A percentile compares a stretch with the other conserved stretches of the same genome.
Conservation (phyloP, 257 asterid species). For the Nyctanthes arbortristis region DNA sequence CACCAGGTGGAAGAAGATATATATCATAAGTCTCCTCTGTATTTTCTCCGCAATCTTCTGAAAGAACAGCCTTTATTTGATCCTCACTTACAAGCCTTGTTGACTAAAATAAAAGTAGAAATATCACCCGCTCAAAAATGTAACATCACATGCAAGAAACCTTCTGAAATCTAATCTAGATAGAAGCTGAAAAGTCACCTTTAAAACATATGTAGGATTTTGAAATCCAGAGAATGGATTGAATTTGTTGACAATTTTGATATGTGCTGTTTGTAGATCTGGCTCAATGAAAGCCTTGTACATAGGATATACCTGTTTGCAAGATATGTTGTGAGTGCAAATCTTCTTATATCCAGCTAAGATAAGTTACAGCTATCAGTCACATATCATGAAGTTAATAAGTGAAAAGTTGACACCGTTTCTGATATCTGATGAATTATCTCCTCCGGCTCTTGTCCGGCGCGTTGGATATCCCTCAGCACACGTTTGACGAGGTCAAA, state of each 20-base stretch:
- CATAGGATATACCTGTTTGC: constrained; percentile 92
- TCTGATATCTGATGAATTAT: constrained; percentile 97
- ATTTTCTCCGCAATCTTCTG: constrained; percentile 59
- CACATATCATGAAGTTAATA: constrained; percentile 12
- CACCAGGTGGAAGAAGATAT: constrained; percentile 98
- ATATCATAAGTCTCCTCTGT: constrained; percentile 96
- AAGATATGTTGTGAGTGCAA: constrained; percentile 24
- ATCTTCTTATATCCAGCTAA: constrained; percentile 19
- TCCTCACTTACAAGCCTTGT: constrained; percentile 64
- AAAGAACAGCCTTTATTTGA: constrained; percentile 73
- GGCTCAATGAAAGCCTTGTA: constrained; percentile 99
- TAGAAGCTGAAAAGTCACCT: constrained; percentile 49
- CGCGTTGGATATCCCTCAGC: constrained; percentile 96
- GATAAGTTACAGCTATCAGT: constrained; percentile 1
- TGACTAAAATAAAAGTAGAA: constrained; percentile 55
- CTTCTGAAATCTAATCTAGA: constrained; percentile 11
- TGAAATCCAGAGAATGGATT: constrained; percentile 99
- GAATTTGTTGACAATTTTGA: constrained; percentile 85
- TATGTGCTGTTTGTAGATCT: constrained; percentile 92
- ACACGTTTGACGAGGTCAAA: constrained; percentile 98
- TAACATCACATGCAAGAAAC: constrained; percentile 14
- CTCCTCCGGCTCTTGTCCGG: constrained; percentile 99
- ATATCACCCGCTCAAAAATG: constrained; percentile 20
- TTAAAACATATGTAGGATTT: constrained; percentile 84
- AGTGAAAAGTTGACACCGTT: constrained; percentile 50